Evolutionary conservation across 805 yeast genomes (phyloP).

Genomic region (Wickerhamomyces alni): DNA sequence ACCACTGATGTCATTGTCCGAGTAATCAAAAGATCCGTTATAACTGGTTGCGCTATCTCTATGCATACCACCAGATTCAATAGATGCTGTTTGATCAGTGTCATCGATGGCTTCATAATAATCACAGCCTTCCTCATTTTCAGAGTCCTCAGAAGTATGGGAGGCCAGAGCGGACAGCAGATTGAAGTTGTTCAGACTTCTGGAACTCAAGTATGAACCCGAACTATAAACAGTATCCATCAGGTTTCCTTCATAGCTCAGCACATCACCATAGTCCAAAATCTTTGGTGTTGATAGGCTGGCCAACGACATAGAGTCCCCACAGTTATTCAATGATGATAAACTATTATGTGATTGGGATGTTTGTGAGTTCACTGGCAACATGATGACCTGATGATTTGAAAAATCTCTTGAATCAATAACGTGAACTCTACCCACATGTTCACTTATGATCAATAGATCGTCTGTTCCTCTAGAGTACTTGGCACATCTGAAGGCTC

Average conservation of each 20-base stretch:
- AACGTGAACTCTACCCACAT: conserved; percentile 80
- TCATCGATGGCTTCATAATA: conserved; percentile 12
- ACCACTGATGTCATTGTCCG: conserved; percentile 52
- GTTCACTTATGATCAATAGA: conserved; percentile 71
- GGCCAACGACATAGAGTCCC: not conserved
- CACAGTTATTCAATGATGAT: conserved; percentile 4
- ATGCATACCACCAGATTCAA: conserved; percentile 7
- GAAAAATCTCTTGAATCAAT: conserved; percentile 69
- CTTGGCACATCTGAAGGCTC: conserved; percentile 63
- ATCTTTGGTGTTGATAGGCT: conserved; percentile 15
- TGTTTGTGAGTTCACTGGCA: conserved; percentile 37
- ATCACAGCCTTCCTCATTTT: conserved; percentile 19
- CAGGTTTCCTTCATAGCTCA: conserved; percentile 15
- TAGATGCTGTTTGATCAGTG: not conserved
- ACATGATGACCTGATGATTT: conserved; percentile 69
- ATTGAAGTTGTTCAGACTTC: conserved; percentile 20
- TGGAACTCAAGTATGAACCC: conserved; percentile 6
- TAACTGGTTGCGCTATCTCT: conserved; percentile 4
- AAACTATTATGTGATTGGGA: conserved; percentile 2
- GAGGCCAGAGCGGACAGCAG: conserved; percentile 10
- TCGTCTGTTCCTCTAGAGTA: conserved; percentile 68
- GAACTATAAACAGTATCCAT: not conserved
- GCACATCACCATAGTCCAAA: conserved; percentile 19
- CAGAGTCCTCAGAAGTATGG: conserved; percentile 5
- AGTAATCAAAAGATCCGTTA: conserved; percentile 18